Percentiles rank a stretch among this genome's conserved stretches.
These are phyloP conservation scores for Stachybotrys chartarum DNA, from an alignment of 2,329 filamentous ascomycete species.

Conservation along the genomic window DNA sequence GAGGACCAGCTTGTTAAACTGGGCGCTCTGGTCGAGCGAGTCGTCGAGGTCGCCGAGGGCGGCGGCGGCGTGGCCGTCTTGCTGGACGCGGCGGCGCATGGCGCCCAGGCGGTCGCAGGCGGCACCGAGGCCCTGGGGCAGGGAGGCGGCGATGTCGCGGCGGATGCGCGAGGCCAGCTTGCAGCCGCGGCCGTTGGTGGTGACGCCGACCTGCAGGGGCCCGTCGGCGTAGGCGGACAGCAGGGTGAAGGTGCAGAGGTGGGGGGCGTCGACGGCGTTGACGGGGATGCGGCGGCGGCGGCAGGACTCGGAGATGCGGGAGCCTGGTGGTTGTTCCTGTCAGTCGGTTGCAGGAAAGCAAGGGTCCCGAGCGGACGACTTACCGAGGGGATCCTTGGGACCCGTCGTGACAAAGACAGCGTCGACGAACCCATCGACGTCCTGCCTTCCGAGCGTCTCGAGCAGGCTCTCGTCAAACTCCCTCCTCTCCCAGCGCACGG, in stretches of 20 bases:
- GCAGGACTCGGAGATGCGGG: constrained; percentile 68
- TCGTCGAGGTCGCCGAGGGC: constrained; percentile 42
- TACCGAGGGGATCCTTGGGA: constrained; percentile 37
- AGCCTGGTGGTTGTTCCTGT: constrained; percentile 30
- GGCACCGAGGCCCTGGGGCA: constrained; percentile 67
- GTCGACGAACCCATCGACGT: constrained; percentile 74
- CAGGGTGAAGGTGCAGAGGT: constrained; percentile 82
- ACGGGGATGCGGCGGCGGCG: constrained; percentile 76
- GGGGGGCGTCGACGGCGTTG: constrained; percentile 83
- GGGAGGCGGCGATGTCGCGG: constrained; percentile 73
- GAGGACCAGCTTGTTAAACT: constrained; percentile 73
- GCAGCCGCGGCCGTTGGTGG: constrained; percentile 90
- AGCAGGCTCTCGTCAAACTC: constrained; percentile 66
- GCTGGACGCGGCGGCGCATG: constrained; percentile 62
- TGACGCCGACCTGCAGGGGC: constrained; percentile 89
- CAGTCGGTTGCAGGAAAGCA: not conserved
- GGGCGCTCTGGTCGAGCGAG: constrained; percentile 66
- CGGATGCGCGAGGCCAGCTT: constrained; percentile 86
- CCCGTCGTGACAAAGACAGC: constrained; percentile 77
- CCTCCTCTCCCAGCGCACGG: constrained; percentile 59
- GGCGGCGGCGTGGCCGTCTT: constrained; percentile 44
- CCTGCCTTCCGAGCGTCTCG: constrained; percentile 67
- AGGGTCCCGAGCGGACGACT: constrained; percentile 9
- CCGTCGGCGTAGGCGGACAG: constrained; percentile 86
- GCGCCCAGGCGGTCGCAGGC: constrained; percentile 74